Evolutionary conservation across 164 flowering plant species (phyloP), one percentile per base, ranked within the genome.

Genomic region (Chimonanthus salicifolius): DNA sequence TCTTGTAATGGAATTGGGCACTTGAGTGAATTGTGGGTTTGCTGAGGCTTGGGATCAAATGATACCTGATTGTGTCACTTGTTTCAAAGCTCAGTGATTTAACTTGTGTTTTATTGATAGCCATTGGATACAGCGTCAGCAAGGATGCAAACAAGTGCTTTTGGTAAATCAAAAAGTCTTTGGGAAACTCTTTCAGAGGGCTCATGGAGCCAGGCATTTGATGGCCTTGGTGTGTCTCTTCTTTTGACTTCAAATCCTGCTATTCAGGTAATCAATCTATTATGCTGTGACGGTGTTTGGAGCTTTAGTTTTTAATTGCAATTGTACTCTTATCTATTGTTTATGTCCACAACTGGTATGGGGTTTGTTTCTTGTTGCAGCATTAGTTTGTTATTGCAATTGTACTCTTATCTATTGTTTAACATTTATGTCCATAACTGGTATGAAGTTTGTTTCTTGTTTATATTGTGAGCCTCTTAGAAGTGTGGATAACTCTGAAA

Each of bases 51-150:
- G 16, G 4, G 60, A 15, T 8, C 11, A 4, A 54, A 54, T 54
- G 16, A 54, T 54, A 11, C 60, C 16, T 54, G 16, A 11, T 54
- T 11, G 60, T 9, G 1, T 54, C 16, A 33, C 60, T 54, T 54
- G 1, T 54, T 54, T n/a, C 60, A 54, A 5, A 54, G 33, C 33
- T 33, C 33, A 33, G 33, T 33, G 60, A 54, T 54, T n/a, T 54
- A 54, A 54, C 60, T 54, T 54, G 16, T 54, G 60, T 13, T 66
- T 11, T 7, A 54, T 54, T 54, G 80, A 43, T 83, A 92, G 97
- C 97, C 97, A 49, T 79, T 92, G 79, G 97, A 94, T 83, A 87
- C 89, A 71, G 95, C 92, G 58, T 85, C 95, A 48, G 90, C 98
- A 15, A 90, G 82, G 81, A 89, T 94, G 97, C 97, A 91, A 82